Percentiles rank a stretch among this genome's conserved stretches.
Conservation (phyloP, 495 filamentous ascomycete species). For the Tuber borchii region DNA sequence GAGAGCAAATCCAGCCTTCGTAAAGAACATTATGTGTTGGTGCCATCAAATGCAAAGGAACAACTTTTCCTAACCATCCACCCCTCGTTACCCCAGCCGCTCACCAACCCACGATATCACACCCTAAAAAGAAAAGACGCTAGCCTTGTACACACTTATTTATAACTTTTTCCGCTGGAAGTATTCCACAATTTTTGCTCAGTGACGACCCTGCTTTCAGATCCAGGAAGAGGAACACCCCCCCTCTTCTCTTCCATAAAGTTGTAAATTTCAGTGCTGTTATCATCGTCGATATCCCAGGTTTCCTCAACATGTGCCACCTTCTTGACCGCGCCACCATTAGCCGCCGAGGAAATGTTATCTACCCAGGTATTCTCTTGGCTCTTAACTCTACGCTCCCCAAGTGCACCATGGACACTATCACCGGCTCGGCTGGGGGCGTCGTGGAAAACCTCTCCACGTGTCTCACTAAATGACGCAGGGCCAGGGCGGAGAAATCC, state of each 20-base stretch:
- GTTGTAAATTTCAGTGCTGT: conserved; percentile 30
- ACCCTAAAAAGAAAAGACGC: not conserved
- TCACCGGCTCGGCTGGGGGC: conserved; percentile 4
- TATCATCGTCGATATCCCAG: conserved; percentile 33
- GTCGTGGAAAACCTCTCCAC: conserved; percentile 6
- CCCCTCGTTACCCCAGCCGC: not conserved
- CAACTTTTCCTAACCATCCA: not conserved
- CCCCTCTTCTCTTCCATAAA: conserved; percentile 29
- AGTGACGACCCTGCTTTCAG: conserved; percentile 20
- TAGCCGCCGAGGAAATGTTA: conserved; percentile 23
- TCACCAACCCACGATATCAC: not conserved
- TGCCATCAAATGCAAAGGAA: not conserved
- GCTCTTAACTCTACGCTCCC: conserved; percentile 4
- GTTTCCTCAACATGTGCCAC: conserved; percentile 23
- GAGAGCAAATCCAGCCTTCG: not conserved
- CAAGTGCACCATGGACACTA: conserved; percentile 6
- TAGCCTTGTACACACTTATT: conserved; percentile 8
- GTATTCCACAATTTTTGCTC: conserved; percentile 24
- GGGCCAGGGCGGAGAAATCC: not conserved
- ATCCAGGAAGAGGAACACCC: conserved; percentile 16
- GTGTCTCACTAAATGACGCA: not conserved
- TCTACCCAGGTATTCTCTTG: conserved; percentile 18
- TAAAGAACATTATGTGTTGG: not conserved
- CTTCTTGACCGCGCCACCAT: conserved; percentile 14
- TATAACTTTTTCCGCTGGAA: conserved; percentile 27